phyloP scores from a whole-genome alignment of 2,329 filamentous ascomycete genomes.

The Elsinoe necatrix region DNA sequence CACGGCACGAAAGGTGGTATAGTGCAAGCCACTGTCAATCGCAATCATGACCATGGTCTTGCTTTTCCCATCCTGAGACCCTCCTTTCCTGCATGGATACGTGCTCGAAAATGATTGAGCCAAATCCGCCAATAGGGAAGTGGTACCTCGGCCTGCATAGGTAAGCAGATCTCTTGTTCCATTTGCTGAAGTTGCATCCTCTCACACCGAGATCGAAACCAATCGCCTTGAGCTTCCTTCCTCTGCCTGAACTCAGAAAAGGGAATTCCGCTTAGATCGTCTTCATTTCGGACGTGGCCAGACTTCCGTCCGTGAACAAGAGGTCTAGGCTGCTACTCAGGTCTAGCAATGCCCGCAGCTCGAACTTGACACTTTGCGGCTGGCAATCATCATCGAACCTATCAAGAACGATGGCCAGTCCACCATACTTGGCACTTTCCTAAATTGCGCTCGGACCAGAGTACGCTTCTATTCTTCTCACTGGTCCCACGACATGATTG shows the following conservation, averaged over 20 bases:
- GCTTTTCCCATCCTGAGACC: neutral
- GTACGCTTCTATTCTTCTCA: too few species aligned
- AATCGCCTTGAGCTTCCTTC: neutral
- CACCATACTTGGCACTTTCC: neutral
- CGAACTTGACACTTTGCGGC: neutral
- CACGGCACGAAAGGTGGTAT: neutral
- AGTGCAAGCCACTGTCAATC: neutral
- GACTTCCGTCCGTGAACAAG: neutral
- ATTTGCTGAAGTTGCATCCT: neutral
- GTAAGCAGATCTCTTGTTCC: neutral
- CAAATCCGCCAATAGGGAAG: neutral
- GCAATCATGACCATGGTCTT: neutral
- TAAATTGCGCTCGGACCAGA: too few species aligned
- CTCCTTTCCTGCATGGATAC: neutral
- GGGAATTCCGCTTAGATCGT: neutral
- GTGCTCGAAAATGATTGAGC: neutral
- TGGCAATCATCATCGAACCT: neutral
- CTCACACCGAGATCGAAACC: neutral
- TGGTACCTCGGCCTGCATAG: neutral
- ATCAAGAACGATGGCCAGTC: neutral
- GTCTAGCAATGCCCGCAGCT: neutral
- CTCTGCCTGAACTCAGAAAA: neutral
- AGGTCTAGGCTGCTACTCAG: neutral
- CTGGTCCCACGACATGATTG: too few species aligned
- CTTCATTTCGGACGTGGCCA: neutral